Evolutionary conservation across 352 stramenopile species (phyloP).

Genomic region (Thalassiosira livingstoniorum): DNA sequence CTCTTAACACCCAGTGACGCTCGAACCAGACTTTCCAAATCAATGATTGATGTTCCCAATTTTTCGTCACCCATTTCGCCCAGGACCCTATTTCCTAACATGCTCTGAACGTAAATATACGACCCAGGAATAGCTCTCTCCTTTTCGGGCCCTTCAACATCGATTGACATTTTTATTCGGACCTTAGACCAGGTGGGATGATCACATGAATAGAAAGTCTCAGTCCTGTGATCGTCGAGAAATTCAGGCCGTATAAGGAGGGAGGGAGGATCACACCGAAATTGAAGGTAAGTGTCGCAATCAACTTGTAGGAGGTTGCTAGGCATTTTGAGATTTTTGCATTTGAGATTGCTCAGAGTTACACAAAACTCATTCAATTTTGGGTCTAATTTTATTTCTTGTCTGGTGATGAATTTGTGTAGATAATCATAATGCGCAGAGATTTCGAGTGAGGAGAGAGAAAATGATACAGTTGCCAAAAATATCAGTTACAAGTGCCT

Average conservation of each 20-base stretch:
- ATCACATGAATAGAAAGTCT: neutral
- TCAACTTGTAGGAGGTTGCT: neutral
- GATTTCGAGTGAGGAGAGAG: too few relatives aligned
- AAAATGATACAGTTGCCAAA: too few relatives aligned
- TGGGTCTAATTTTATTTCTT: neutral
- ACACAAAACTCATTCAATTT: neutral
- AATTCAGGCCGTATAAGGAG: neutral
- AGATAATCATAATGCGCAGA: too few relatives aligned
- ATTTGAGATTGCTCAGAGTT: conserved; percentile 2
- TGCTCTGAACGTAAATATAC: neutral
- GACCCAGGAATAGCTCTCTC: neutral
- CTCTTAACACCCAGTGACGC: neutral
- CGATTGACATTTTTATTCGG: neutral
- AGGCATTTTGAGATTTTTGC: conserved; percentile 1
- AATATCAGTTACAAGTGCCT: too few relatives aligned
- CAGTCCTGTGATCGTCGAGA: neutral
- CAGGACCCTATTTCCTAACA: conserved; percentile 7
- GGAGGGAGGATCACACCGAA: neutral
- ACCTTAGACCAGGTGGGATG: conserved; percentile 1
- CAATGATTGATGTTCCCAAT: conserved; percentile 2
- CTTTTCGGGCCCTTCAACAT: neutral
- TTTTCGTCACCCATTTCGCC: neutral
- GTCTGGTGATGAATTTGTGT: too few relatives aligned
- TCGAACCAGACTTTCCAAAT: conserved; percentile 17
- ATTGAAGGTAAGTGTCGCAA: conserved; percentile 4